A percentile compares a stretch with the other conserved stretches of the same genome.
Conservation (phyloP, 805 yeast genomes). For the Saccharomycopsis guyanensis region DNA sequence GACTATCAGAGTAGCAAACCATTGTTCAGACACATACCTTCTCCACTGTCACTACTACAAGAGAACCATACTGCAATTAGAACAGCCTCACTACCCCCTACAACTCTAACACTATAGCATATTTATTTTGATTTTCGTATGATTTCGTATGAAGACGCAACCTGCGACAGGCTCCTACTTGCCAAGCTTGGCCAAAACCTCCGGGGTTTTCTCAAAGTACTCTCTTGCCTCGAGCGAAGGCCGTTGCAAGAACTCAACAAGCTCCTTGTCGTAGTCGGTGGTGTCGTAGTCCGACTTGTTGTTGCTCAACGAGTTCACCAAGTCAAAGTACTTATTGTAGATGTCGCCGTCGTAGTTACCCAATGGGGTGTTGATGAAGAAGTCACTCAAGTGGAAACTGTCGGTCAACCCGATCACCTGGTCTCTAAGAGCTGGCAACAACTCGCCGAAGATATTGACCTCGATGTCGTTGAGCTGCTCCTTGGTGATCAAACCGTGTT, state of each 20-base stretch:
- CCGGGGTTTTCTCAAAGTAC: slow-evolving; percentile 28
- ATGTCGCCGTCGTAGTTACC: slow-evolving; percentile 80
- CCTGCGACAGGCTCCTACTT: too few species aligned
- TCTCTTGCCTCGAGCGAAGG: slow-evolving; percentile 30
- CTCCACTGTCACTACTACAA: too few species aligned
- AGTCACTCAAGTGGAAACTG: slow-evolving; percentile 75
- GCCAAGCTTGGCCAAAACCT: slow-evolving; percentile 28
- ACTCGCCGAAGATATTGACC: slow-evolving; percentile 34
- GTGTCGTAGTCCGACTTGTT: slow-evolving; percentile 48
- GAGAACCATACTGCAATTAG: too few species aligned
- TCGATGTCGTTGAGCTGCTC: slow-evolving; percentile 32
- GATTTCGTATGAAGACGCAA: too few species aligned
- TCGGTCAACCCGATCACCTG: slow-evolving; percentile 76
- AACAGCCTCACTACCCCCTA: too few species aligned
- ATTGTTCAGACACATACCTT: too few species aligned
- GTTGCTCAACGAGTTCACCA: slow-evolving; percentile 47
- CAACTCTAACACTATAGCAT: too few species aligned
- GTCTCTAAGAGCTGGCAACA: slow-evolving; percentile 48
- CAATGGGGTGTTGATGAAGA: slow-evolving; percentile 71
- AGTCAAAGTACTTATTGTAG: slow-evolving; percentile 65
- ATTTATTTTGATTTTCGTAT: too few species aligned
- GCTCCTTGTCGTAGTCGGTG: slow-evolving; percentile 42
- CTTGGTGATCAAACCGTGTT: slow-evolving; percentile 46
- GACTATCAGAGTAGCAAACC: too few species aligned
- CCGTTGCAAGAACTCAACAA: slow-evolving; percentile 34